Percentiles rank a stretch among this genome's conserved stretches.
Conservation (phyloP, 2,329 filamentous ascomycete species). For the Xylaria sp. region DNA sequence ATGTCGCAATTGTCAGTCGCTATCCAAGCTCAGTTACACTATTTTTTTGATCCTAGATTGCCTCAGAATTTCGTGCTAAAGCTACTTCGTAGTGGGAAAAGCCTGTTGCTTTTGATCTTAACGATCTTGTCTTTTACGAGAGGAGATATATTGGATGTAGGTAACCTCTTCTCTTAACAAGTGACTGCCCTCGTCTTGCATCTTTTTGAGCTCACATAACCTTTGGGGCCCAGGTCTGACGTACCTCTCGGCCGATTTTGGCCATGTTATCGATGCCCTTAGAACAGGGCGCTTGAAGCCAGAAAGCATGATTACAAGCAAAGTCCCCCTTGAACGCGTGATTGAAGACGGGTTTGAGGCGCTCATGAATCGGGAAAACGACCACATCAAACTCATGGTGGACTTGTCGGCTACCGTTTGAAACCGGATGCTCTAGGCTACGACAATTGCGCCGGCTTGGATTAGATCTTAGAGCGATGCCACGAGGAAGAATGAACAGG, state of each 20-base stretch:
- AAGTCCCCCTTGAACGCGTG: conserved; percentile 59
- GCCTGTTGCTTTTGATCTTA: conserved; percentile 57
- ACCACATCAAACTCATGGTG: conserved; percentile 67
- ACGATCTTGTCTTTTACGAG: conserved; percentile 59
- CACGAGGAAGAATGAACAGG: no score
- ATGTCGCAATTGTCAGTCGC: conserved; percentile 58
- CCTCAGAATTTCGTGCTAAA: background rate
- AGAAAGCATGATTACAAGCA: conserved; percentile 65
- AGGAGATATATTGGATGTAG: conserved; percentile 53
- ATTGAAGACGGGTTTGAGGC: conserved; percentile 63
- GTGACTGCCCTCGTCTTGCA: background rate
- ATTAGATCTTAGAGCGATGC: no score
- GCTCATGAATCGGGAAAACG: conserved; percentile 64
- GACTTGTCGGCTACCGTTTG: conserved; percentile 39
- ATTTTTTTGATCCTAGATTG: background rate
- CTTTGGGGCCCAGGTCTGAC: conserved; percentile 38
- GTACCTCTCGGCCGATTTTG: conserved; percentile 53
- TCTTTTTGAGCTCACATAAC: conserved; percentile 11
- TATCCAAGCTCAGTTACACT: background rate
- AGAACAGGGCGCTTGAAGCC: conserved; percentile 55
- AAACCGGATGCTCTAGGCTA: no score
- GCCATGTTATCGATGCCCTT: conserved; percentile 61
- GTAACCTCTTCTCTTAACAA: background rate
- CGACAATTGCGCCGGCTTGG: no score
- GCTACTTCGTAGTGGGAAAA: conserved; percentile 55